These are phyloP conservation scores for Suhomyces xylopsoci DNA, from an alignment of 805 yeast species.

Conservation along the genomic window DNA sequence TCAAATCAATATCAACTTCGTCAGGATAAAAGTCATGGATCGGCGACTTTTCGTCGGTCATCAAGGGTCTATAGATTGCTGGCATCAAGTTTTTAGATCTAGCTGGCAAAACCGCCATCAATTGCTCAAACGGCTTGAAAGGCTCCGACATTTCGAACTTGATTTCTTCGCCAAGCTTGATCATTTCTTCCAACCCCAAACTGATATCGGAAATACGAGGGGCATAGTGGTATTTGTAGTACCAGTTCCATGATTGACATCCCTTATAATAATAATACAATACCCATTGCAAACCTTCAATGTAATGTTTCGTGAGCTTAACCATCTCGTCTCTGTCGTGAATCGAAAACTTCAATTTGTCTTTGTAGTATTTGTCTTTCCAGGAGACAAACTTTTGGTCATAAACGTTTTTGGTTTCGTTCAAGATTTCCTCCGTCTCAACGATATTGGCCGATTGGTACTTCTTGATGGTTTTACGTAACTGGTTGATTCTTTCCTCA, in stretches of 20 bases:
- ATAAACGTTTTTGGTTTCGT: constrained; percentile 56
- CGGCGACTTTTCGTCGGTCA: constrained; percentile 84
- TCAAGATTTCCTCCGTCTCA: constrained; percentile 54
- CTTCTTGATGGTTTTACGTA: constrained; percentile 55
- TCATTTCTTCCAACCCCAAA: constrained; percentile 61
- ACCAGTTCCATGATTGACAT: constrained; percentile 96
- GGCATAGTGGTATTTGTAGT: constrained; percentile 81
- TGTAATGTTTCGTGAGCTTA: constrained; percentile 73
- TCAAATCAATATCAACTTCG: constrained; percentile 82
- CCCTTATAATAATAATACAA: constrained; percentile 87
- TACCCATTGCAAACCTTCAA: constrained; percentile 98
- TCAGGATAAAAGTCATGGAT: constrained; percentile 87
- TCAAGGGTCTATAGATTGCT: constrained; percentile 66
- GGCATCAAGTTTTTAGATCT: constrained; percentile 84
- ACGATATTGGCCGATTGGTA: constrained; percentile 64
- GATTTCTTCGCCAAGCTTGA: constrained; percentile 34
- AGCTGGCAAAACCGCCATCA: constrained; percentile 96
- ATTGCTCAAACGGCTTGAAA: constrained; percentile 88
- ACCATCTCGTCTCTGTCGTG: constrained; percentile 56
- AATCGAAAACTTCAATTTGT: constrained; percentile 70
- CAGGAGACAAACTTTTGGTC: constrained; percentile 71
- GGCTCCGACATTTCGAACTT: constrained; percentile 71
- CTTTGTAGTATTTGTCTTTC: constrained; percentile 82
- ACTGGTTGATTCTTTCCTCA: constrained; percentile 47
- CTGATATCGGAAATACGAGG: constrained; percentile 89